These are phyloP conservation scores for Cyberlindnera misumaiensis DNA, from an alignment of 805 yeast species.

Conservation along the genomic window DNA sequence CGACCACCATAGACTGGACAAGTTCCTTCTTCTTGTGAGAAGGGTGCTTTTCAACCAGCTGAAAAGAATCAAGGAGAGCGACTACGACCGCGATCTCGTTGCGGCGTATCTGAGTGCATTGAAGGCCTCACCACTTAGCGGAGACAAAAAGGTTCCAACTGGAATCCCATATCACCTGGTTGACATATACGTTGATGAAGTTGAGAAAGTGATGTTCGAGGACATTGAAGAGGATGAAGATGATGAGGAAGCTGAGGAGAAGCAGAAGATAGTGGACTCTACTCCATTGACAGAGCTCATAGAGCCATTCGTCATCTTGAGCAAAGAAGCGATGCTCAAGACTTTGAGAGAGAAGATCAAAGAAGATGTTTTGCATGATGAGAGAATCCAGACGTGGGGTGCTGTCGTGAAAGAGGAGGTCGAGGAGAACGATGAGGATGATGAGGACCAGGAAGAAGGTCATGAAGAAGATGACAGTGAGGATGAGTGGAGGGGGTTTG, in stretches of 20 bases:
- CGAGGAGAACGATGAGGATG: conserved; percentile 21
- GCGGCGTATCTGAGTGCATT: conserved; percentile 37
- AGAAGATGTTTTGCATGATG: conserved; percentile 61
- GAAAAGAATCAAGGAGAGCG: conserved; percentile 41
- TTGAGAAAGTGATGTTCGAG: conserved; percentile 57
- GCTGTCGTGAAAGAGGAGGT: conserved; percentile 22
- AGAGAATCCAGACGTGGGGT: conserved; percentile 61
- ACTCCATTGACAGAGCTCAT: conserved; percentile 53
- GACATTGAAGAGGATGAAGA: conserved; percentile 41
- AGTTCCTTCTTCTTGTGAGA: conserved; percentile 76
- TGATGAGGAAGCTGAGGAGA: conserved; percentile 30
- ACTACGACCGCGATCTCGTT: conserved; percentile 50
- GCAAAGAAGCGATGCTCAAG: conserved; percentile 45
- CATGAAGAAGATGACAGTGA: conserved; percentile 18
- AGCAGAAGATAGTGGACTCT: conserved; percentile 30
- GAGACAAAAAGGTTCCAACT: conserved; percentile 52
- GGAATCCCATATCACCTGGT: conserved; percentile 81
- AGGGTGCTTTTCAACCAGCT: conserved; percentile 63
- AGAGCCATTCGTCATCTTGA: conserved; percentile 52
- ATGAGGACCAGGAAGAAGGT: conserved; percentile 23
- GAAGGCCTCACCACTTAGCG: conserved; percentile 44
- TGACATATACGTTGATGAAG: conserved; percentile 80
- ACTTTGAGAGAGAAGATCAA: conserved; percentile 57
- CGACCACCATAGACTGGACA: conserved; percentile 82
- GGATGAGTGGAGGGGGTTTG: conserved; percentile 39